phyloP scores from a whole-genome alignment of 129 eudicot species.

The Glebionis coronaria region DNA sequence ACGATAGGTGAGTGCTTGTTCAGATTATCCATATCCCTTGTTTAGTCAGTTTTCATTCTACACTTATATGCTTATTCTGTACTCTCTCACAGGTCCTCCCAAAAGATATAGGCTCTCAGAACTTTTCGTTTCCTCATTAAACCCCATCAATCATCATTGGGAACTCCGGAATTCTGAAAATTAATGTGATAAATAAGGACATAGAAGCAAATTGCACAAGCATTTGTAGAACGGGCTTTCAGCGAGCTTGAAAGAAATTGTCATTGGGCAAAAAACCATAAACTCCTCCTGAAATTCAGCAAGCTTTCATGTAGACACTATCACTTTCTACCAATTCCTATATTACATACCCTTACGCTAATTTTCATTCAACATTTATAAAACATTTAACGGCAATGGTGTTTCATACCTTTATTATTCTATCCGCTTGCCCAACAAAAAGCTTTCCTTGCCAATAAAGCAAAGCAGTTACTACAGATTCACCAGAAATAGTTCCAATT shows the following conservation, averaged over 20 bases:
- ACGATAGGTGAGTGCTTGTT: no score
- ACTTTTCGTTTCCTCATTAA: no score
- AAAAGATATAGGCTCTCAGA: no score
- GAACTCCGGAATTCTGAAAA: background rate
- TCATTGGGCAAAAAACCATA: background rate
- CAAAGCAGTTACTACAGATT: slow-evolving; percentile 66
- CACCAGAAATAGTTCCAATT: slow-evolving; percentile 62
- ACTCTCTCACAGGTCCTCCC: background rate
- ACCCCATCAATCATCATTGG: background rate
- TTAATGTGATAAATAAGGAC: background rate
- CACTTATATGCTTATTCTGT: background rate
- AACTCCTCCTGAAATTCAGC: background rate
- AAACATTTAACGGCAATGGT: background rate
- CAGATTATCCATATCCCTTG: no score
- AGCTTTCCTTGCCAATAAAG: slow-evolving; percentile 61
- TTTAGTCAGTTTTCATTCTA: background rate
- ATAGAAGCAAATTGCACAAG: background rate
- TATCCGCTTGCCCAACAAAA: slow-evolving; percentile 78
- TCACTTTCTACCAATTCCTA: background rate
- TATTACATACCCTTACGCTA: background rate
- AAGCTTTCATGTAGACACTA: background rate
- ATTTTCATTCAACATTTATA: background rate
- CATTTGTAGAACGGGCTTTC: background rate
- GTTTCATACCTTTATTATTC: slow-evolving; percentile 58
- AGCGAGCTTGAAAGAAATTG: background rate